Evolutionary conservation across 768 basidiomycete species (phyloP), one percentile per base, ranked within the genome.

Genomic region (Calvatia gigantea): DNA sequence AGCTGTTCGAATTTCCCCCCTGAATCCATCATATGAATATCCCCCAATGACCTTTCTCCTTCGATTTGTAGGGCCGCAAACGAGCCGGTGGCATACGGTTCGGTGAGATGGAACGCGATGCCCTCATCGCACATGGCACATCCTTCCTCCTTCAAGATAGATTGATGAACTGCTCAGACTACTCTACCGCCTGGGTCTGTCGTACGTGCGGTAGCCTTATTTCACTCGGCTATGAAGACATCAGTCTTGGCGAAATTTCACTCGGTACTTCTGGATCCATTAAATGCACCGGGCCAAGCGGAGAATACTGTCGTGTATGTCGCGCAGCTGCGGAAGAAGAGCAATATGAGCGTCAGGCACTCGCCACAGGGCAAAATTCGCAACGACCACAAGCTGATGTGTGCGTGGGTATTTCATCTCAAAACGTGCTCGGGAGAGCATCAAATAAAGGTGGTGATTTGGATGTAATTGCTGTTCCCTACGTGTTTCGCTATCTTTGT

Each of bases 61-160:
- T 28, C 6, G 37, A 5, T 48, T 46, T n/a, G 6, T 61, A 93
- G 94, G 97, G 97, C 54, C 90, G 97, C 58, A 98, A 98, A 82
- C 90, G 94, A 52, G 93, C 91, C 41, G 97, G 97, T 64, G 97
- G 97, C 65, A 99, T 99, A 66, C 94, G 97, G 53, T 98, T 99
- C 68, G 97, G 97, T 64, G 97, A 99, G 76, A 99, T 99, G 97
- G 97, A 99, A 72, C 90, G 97, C 51, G 97, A 99, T 68, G 97
- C 97, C 9, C 82, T 99, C 49, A 95, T 99, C 62, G 97, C 97
- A 2, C 97, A 99, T 70, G 97, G 97, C 42, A 97, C 97, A 12
- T 94, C 95, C 1, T 99, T 97, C 86, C 80, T 99, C 37, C 83
- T 99, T 21, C 97, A 99, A 77, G 97, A 99, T 73, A 82, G 97